phyloP scores from a whole-genome alignment of 768 basidiomycete species.

The Agaricus subrufescens region DNA sequence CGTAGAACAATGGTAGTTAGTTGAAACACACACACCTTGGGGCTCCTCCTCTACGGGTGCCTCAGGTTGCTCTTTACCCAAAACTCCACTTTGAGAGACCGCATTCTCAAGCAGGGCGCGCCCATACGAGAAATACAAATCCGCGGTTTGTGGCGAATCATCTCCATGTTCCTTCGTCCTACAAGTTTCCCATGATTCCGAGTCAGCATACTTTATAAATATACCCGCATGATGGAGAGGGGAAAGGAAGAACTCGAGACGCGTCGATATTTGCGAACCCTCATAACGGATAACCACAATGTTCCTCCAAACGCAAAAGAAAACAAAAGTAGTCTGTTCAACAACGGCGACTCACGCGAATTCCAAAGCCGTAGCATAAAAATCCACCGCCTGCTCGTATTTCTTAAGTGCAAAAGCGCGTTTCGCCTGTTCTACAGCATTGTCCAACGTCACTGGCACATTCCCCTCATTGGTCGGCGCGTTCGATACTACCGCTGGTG shows the following conservation, averaged over 20 bases:
- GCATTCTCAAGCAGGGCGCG: constrained; percentile 93
- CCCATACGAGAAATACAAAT: constrained; percentile 88
- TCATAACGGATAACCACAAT: background rate
- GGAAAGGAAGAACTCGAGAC: constrained; percentile 9
- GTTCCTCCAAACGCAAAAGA: background rate
- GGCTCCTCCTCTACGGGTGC: constrained; percentile 41
- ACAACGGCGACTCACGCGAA: constrained; percentile 55
- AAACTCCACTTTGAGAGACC: constrained; percentile 77
- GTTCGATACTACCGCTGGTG: constrained; percentile 20
- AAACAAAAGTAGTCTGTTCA: constrained; percentile 12
- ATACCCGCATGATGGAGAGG: constrained; percentile 2
- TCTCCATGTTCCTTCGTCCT: constrained; percentile 78
- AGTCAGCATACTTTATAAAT: constrained; percentile 5
- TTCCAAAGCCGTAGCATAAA: constrained; percentile 83
- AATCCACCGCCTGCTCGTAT: constrained; percentile 80
- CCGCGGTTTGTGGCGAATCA: constrained; percentile 77
- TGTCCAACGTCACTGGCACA: constrained; percentile 38
- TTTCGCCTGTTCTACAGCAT: constrained; percentile 71
- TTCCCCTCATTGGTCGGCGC: constrained; percentile 14
- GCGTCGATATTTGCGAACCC: constrained; percentile 13
- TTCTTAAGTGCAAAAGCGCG: constrained; percentile 86
- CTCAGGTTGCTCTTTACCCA: constrained; percentile 81
- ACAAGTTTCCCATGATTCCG: background rate
- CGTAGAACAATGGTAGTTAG: too few relatives aligned
- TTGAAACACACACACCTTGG: constrained; percentile 17